Conservation (phyloP, 2,329 filamentous ascomycete species). For the Clonostachys rhizophaga region DNA sequence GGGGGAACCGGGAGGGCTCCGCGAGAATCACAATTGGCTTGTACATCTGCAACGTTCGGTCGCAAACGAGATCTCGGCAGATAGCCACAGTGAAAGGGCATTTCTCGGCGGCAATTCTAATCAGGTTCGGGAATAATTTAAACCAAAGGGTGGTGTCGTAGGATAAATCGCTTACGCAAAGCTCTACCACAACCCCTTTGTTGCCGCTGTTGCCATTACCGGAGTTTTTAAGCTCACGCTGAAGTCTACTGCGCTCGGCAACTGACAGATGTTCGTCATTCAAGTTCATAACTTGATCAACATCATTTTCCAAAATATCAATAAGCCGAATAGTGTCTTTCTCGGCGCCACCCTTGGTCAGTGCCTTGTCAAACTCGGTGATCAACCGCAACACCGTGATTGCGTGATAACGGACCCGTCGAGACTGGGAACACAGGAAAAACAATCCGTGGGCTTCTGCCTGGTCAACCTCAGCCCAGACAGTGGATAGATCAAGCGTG, state of each 20-base stretch:
- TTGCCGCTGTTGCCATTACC: constrained; percentile 70
- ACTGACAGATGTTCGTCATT: constrained; percentile 89
- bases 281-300: constrained; percentile 82
- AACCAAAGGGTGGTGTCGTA: constrained; percentile 97
- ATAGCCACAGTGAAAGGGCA: constrained; percentile 90
- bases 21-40: constrained; percentile 74
- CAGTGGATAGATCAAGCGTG: constrained; percentile 79
- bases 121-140: constrained; percentile 94
- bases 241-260: constrained; percentile 85
- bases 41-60: constrained; percentile 90
- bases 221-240: constrained; percentile 82
- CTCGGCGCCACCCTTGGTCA: constrained; percentile 56
- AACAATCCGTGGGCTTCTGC: constrained; percentile 96
- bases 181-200: constrained; percentile 82
- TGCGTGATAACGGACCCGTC: constrained; percentile 82
- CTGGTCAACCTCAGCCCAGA: constrained; percentile 92
- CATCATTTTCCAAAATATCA: constrained; percentile 86
- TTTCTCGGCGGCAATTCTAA: constrained; percentile 83
- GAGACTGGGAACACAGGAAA: constrained; percentile 93
- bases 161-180: constrained; percentile 91
- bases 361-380: constrained; percentile 85
- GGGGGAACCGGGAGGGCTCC: constrained; percentile 64
- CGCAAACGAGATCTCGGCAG: constrained; percentile 87
- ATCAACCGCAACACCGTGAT: constrained; percentile 90
- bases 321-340: constrained; percentile 73